Evolutionary conservation across 2,329 filamentous ascomycete species (phyloP).

Genomic region (Alternaria ventricosa): DNA sequence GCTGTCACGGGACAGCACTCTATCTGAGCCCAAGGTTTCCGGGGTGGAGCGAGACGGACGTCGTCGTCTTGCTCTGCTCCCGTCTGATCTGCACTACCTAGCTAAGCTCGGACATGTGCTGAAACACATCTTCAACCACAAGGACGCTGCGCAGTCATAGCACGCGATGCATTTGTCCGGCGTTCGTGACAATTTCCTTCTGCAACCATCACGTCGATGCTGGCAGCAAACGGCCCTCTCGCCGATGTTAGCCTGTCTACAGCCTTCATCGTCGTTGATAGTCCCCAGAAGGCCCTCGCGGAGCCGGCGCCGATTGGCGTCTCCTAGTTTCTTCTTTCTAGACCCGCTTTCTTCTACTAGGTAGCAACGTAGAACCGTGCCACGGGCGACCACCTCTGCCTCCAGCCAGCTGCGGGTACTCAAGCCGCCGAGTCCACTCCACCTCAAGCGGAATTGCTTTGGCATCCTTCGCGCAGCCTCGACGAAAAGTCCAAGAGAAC

Average conservation of each 20-base stretch:
- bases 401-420: not conserved
- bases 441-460: constrained; percentile 1
- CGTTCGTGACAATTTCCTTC: not conserved
- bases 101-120: constrained; percentile 15
- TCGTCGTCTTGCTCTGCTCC: constrained; percentile 20
- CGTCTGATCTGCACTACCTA: constrained; percentile 34
- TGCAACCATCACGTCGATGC: not conserved
- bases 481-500: not conserved
- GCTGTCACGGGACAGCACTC: constrained; percentile 13
- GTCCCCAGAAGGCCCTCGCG: not conserved
- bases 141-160: not conserved
- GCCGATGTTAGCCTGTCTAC: constrained; percentile 7
- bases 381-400: not conserved
- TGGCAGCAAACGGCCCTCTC: not conserved
- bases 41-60: constrained; percentile 22
- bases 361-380: constrained; percentile 9
- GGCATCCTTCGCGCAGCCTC: not conserved
- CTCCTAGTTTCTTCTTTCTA: constrained; percentile 5
- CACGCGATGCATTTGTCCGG: not conserved
- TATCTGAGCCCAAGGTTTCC: constrained; percentile 5
- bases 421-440: not conserved
- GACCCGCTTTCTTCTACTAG: constrained; percentile 14
- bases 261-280: not conserved
- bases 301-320: constrained; percentile 7
- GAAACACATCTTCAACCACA: constrained; percentile 23